These are phyloP conservation scores for Fusarium circinatum DNA, from an alignment of 2,329 filamentous ascomycete genomes.

Conservation along the genomic window DNA sequence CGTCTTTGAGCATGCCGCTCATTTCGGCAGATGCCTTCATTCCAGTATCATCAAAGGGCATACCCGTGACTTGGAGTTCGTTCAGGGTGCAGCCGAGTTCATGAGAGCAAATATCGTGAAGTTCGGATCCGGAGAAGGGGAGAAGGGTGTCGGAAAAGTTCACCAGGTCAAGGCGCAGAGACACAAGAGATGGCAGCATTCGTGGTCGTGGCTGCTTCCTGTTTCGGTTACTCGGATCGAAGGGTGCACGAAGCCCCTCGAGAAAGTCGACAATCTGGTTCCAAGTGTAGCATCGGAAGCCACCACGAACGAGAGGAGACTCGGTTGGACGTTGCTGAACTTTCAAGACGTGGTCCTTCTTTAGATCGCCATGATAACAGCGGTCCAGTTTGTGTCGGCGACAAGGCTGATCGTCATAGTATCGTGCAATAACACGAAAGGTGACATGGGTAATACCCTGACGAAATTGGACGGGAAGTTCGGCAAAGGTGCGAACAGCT, in stretches of 20 bases:
- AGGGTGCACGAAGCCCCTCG: conserved; percentile 61
- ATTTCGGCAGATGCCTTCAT: conserved; percentile 59
- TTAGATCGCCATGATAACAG: conserved; percentile 56
- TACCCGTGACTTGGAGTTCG: conserved; percentile 63
- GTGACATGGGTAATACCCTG: conserved; percentile 57
- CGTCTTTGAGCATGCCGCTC: conserved; percentile 63
- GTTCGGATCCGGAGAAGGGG: conserved; percentile 56
- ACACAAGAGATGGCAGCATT: conserved; percentile 59
- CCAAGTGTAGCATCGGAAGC: conserved; percentile 66
- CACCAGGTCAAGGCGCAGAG: conserved; percentile 64
- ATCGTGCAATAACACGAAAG: conserved; percentile 64
- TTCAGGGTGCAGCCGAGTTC: conserved; percentile 64
- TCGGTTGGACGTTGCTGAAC: conserved; percentile 57
- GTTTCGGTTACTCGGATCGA: conserved; percentile 53
- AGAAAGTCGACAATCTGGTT: conserved; percentile 64
- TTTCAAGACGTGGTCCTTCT: conserved; percentile 54
- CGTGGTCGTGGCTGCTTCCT: conserved; percentile 52
- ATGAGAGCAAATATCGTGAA: conserved; percentile 64
- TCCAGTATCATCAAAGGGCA: conserved; percentile 61
- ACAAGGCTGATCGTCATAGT: conserved; percentile 61
- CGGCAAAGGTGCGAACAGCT: conserved; percentile 60
- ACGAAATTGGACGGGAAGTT: conserved; percentile 56
- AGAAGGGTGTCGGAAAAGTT: conserved; percentile 62
- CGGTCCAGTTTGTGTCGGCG: conserved; percentile 55
- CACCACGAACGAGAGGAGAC: conserved; percentile 58